Base-by-base conservation (phyloP, 192 early-diverging fungal species). In the Gamsiella multidivaricata region DNA sequence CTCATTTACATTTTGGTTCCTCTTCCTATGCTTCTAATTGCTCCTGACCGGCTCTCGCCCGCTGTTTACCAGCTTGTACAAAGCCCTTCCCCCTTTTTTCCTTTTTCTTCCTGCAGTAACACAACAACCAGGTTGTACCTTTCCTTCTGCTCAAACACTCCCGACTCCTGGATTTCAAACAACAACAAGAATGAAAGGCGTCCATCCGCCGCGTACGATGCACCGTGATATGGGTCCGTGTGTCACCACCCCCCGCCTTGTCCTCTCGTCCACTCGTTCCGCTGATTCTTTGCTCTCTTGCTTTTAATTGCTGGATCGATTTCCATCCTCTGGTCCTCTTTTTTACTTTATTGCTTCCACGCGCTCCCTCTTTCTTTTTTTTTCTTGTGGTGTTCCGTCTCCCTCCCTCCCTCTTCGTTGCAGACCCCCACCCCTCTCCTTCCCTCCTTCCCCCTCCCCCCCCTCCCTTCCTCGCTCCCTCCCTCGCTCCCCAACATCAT, bases 101-200 rank as follows among this genome's bases (percentile, higher is more conserved):
- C 29, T 56, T 17, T 7, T 34, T 55, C 15, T 45, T 25, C 23
- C 42, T n/a, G 28, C 23, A 26, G 58, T 47, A n/a, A n/a, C n/a
- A n/a, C n/a, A n/a, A 47, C 50, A 34, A 39, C 64, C 64, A 54
- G 41, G 53, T 34, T 55, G 33, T n/a, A n/a, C n/a, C 42, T 39
- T 66, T 54, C 14, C 10, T 54, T 66, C 22, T 5, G 47, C 36
- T 62, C n/a, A 26, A 39, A 36, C 50, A 47, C 59, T 36, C 45
- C 4, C 45, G 29, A 61, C 46, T 49, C 61, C 34, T 62, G 20
- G 20, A 51, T 14, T 34, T 36, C 9, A 31, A 28, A 23, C 3
- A 25, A 26, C 33, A 20, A 41, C 22, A 61, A 61, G 15, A 28
- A 33, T 22, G 39, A 47, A 49, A 29, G 34, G 28, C 9, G 28